Base-by-base conservation (phyloP, 2,329 filamentous ascomycete genomes). In the Celoporthe dispersa region DNA sequence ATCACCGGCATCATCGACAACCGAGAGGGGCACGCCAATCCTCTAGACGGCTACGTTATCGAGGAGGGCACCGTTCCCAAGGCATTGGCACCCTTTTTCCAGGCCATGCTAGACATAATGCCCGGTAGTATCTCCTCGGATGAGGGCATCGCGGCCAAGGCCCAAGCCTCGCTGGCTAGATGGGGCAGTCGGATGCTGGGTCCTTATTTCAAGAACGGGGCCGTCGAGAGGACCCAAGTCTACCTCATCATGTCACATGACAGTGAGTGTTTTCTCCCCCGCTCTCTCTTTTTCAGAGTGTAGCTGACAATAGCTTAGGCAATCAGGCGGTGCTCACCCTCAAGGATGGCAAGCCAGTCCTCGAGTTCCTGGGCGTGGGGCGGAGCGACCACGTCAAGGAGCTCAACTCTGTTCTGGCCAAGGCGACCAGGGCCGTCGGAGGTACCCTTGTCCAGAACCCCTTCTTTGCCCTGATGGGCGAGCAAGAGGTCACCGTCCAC, bases 221-320 rank as follows among this genome's bases (percentile, higher is more conserved):
- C 87, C 25, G 79, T 90, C 28, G 85, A 87, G 76, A 85, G 80
- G 70, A 92, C 88, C 0, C 86, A 90, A 70, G 84, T 89, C 0
- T 92, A 91, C 75, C 81, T 92, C 4, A 83, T 91, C 75, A 91
- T 91, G 88, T 88, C 86, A 1, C 89, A 91, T 74, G 89, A 91
- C 73, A 88, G 85, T 81, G 80, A 76, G 80, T 75, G 28, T 28
- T 37, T 14, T 31, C 5, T 63, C 25, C 14, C 25, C 4, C 12
- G n/a, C 7, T n/a, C 9, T 19, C 3, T 4, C 14, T 19, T 44
- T 8, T 6, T 2, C 37, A n/a, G 33, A 2, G 11, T 37, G 1
- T 41, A 12, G 75, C 51, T 73, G 22, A 64, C 11, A 68, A 66
- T 35, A 16, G 64, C 75, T 41, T 66, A 85, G 83, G 81, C 59